Conservation (phyloP, 2,329 filamentous ascomycete species). For the Sclerotiophoma versabilis region DNA sequence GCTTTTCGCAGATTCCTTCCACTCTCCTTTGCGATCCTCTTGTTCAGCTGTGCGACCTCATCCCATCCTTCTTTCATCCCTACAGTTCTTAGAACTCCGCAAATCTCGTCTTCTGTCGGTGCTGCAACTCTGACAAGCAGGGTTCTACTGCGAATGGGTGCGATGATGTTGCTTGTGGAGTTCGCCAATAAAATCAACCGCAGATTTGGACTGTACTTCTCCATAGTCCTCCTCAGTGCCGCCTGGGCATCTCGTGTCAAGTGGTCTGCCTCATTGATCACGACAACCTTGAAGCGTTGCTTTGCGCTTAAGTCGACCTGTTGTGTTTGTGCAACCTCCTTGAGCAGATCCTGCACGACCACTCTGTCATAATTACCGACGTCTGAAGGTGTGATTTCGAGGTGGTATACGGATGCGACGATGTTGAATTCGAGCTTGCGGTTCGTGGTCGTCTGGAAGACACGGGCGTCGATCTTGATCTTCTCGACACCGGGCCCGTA, state of each 20-base stretch:
- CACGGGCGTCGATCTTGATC: constrained; percentile 97
- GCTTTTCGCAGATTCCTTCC: constrained; percentile 89
- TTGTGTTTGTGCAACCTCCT: constrained; percentile 98
- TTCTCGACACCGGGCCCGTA: constrained; percentile 98
- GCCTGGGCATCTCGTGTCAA: constrained; percentile 94
- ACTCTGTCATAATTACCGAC: constrained; percentile 97
- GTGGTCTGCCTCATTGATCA: constrained; percentile 98
- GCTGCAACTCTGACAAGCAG: constrained; percentile 91
- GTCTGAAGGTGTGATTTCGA: constrained; percentile 97
- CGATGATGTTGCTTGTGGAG: constrained; percentile 97
- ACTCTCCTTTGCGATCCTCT: constrained; percentile 87
- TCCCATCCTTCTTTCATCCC: constrained; percentile 86
- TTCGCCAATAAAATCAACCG: constrained; percentile 92
- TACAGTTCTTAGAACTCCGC: constrained; percentile 70
- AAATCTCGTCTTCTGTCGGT: constrained; percentile 85
- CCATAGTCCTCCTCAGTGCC: constrained; percentile 93
- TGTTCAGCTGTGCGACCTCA: constrained; percentile 76
- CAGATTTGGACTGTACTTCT: constrained; percentile 97
- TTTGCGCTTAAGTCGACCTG: constrained; percentile 93
- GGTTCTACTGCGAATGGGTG: constrained; percentile 92
- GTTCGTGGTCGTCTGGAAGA: constrained; percentile 94
- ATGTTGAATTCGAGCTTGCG: constrained; percentile 99
- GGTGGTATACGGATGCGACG: constrained; percentile 93
- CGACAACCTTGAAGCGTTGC: constrained; percentile 96
- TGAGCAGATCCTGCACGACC: constrained; percentile 92